Base-by-base conservation (phyloP, 257 asterid species). In the Mitragyna speciosa region DNA sequence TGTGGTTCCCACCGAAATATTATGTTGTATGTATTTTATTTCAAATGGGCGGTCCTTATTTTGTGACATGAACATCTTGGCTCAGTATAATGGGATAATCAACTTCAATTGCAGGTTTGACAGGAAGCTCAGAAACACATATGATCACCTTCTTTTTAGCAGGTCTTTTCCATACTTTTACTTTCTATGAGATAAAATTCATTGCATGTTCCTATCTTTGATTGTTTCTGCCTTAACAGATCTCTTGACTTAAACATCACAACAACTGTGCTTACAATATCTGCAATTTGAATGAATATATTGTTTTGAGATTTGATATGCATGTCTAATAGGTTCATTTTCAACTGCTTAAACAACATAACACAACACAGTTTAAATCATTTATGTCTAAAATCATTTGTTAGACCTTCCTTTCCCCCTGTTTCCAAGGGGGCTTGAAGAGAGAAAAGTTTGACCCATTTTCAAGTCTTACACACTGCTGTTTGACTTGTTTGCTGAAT, bases 71-170 rank as follows among this genome's bases (percentile, higher is more conserved):
- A 33, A 19, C 26, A 28, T 48, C 9, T 11, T n/a, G 30, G 16
- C 56, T 79, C 73, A 52, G 41, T 64, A 59, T 72, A 30, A 8
- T 81, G 71, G 30, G 61, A 22, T 70, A 30, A 77, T 83, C 51
- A 70, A 59, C 81, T 82, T 59, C 39, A 51, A 45, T 75, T 90
- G 90, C 96, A 95, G 98, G 98, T 95, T 95, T 43, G 98, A 95
- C 89, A 89, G 98, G 85, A 95, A 95, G 83, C 89, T 95, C 85
- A 95, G 90, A 65, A 95, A 95, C 91, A 89, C 96, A 51, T 93
- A 89, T 26, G 99, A 95, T 85, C 93, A 92, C 89, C 91, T 93
- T 70, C 98, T 95, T 52, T 95, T 95, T 87, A 95, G 99, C 98
- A 94, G 98, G 98, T 94, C 72, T 76, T 31, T 75, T 67, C 72